Conservation (phyloP, 805 yeast genomes). For the Teunomyces barrocoloradensis region DNA sequence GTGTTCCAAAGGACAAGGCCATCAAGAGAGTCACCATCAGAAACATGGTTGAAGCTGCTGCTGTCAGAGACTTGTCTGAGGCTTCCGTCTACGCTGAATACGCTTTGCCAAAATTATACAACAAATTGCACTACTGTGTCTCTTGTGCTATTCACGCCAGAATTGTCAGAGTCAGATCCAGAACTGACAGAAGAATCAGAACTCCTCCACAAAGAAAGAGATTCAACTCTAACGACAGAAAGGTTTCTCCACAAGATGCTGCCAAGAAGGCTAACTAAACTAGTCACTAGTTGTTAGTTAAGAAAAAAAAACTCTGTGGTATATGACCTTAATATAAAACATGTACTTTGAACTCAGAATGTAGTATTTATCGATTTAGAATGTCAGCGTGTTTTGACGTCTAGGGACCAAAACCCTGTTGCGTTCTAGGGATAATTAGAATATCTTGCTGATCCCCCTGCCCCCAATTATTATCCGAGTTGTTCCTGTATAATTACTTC, state of each 20-base stretch:
- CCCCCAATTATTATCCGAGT: too few species aligned
- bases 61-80: conserved; percentile 99
- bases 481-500: too few species aligned
- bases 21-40: conserved; percentile 99
- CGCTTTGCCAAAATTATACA: conserved; percentile 99
- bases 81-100: conserved; percentile 99
- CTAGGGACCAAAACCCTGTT: too few species aligned
- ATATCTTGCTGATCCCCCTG: too few species aligned
- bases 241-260: conserved; percentile 95
- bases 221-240: conserved; percentile 87
- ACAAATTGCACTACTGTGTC: conserved; percentile 99
- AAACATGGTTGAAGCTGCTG: conserved; percentile 99
- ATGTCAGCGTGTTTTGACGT: too few species aligned
- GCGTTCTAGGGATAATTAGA: too few species aligned
- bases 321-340: conserved; percentile 4
- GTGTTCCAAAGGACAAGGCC: conserved; percentile 99
- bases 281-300: conserved; percentile 3
- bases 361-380: background rate
- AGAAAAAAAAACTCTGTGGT: conserved; percentile 2
- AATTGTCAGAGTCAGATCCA: conserved; percentile 99
- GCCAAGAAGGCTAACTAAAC: conserved; percentile 82
- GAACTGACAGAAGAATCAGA: conserved; percentile 98
- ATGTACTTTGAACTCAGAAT: background rate
- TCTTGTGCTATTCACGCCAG: conserved; percentile 99
- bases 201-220: conserved; percentile 99